Conservation (phyloP, 164 flowering plant species). For the Tinospora cordifolia region DNA sequence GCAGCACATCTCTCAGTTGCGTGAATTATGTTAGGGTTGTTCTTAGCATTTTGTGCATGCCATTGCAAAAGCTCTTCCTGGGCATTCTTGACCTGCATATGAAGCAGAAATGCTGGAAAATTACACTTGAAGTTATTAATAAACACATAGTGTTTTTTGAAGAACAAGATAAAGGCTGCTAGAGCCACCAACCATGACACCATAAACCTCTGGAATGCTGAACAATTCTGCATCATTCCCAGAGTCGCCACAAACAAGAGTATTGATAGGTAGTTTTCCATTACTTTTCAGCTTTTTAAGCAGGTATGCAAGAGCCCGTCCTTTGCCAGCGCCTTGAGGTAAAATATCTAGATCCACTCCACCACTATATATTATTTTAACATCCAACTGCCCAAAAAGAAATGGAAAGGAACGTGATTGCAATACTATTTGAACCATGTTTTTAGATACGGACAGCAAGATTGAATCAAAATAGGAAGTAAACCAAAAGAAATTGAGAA, state of each 20-base stretch:
- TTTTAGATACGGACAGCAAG: neutral
- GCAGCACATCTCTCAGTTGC: slow-evolving; percentile 80
- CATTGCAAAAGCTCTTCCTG: slow-evolving; percentile 79
- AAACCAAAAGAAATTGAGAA: neutral
- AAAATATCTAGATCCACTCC: slow-evolving; percentile 70
- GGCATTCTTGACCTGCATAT: slow-evolving; percentile 72
- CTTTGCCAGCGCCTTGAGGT: slow-evolving; percentile 86
- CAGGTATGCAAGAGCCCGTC: slow-evolving; percentile 84
- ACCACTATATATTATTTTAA: slow-evolving; percentile 77
- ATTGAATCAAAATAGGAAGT: neutral
- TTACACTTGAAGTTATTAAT: neutral
- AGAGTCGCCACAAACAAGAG: slow-evolving; percentile 88
- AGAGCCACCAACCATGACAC: slow-evolving; percentile 66
- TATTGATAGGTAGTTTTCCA: slow-evolving; percentile 50
- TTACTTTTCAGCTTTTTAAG: slow-evolving; percentile 46
- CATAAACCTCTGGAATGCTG: slow-evolving; percentile 73
- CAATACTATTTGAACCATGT: neutral
- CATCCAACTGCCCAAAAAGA: slow-evolving; percentile 49
- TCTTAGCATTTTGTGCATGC: slow-evolving; percentile 68
- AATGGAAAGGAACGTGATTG: neutral
- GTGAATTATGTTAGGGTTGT: slow-evolving; percentile 65
- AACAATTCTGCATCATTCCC: slow-evolving; percentile 90
- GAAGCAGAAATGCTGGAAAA: slow-evolving; percentile 2
- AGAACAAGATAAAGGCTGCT: neutral
- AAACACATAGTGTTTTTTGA: neutral